Conservation (phyloP, 2,329 filamentous ascomycete genomes). For the Pestalotiopsis sp. region DNA sequence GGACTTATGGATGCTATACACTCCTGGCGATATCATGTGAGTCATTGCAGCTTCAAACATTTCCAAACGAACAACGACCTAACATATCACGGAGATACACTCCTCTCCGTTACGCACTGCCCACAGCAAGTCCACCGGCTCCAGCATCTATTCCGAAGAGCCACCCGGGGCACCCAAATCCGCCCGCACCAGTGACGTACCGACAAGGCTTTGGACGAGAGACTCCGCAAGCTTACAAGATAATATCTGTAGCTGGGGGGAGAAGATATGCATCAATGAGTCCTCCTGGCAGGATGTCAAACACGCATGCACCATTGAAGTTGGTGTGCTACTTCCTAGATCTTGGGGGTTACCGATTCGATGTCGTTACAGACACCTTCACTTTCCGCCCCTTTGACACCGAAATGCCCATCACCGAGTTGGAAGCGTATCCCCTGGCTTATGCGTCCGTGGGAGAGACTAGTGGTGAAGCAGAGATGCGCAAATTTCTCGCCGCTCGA, state of each 20-base stretch:
- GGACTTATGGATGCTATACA: conserved; percentile 31
- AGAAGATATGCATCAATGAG: neutral
- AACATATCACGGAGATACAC: no score
- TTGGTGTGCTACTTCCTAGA: conserved; percentile 27
- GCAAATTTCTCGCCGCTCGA: conserved; percentile 12
- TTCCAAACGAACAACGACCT: no score
- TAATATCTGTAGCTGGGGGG: neutral
- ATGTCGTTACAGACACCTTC: conserved; percentile 22
- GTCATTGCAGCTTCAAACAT: conserved; percentile 13
- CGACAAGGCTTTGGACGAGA: neutral
- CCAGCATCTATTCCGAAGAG: neutral
- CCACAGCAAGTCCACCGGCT: neutral
- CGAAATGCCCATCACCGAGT: conserved; percentile 21
- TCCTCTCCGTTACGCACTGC: neutral
- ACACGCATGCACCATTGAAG: conserved; percentile 13
- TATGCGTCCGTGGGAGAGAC: conserved; percentile 9
- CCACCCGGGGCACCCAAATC: neutral
- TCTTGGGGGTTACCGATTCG: conserved; percentile 26
- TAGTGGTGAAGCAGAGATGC: neutral
- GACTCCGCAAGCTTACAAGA: conserved; percentile 13
- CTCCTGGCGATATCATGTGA: conserved; percentile 8
- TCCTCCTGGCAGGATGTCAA: neutral
- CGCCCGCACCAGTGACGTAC: neutral
- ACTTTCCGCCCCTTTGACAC: conserved; percentile 29
- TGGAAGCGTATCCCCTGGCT: conserved; percentile 27